Base-by-base conservation (phyloP, 495 filamentous ascomycete genomes). In the Gamarada debralockiae region DNA sequence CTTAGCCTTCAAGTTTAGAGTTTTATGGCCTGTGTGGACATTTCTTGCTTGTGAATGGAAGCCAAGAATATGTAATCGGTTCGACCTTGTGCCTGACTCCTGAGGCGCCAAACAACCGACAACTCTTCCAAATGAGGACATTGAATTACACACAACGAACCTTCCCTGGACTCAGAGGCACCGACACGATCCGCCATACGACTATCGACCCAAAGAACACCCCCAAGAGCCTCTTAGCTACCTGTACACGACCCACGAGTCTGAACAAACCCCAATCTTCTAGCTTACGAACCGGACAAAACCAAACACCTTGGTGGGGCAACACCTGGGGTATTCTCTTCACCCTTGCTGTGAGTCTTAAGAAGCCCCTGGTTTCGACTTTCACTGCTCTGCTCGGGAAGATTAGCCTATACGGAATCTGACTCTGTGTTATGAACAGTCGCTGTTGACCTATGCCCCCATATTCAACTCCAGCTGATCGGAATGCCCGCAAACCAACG, bases 401-500 rank as follows among this genome's bases (percentile, higher is more conserved):
- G 24, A 33, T 33, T 29, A 17, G 8, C 25, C 33, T 21, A 13
- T 10, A 18, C 22, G 40, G n/a, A 18, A 15, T 52, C 58, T 56
- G 48, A 61, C 42, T 9, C 47, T 48, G 22, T 25, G 27, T 15
- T 40, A 22, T 22, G 18, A 52, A 36, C 46, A 57, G 54, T 63
- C 53, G 56, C 54, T 63, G 42, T 49, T 58, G 52, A 43, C 58
- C 43, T 42, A 53, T 64, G 51, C 52, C 52, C 64, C 53, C 49
- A 58, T 59, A 53, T 51, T n/a, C 41, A 58, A 56, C 60, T 34
- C 13, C 20, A n/a, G 25, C 25, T 50, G 57, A 63, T 60, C 56
- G 73, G 58, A 59, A 82, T 82, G 79, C 77, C 77, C 60, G 69
- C 73, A 51, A 74, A 72, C 65, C 69, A 66, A 57, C 70, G 72